Evolutionary conservation across 345 rosid species (phyloP), one percentile per base, ranked within the genome.

Genomic region (Eutrema japonicum): DNA sequence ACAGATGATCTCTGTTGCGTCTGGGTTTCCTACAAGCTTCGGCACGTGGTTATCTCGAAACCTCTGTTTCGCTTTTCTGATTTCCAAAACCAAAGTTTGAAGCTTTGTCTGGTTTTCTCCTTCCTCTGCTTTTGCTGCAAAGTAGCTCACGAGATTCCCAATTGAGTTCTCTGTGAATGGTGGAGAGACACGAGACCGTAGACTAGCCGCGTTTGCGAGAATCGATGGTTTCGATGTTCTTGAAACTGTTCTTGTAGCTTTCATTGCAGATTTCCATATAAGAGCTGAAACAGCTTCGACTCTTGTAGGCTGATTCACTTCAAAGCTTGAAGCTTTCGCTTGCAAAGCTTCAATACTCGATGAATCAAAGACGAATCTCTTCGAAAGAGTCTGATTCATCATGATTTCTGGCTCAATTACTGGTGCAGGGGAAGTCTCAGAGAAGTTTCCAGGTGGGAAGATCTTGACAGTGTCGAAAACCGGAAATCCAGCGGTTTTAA

Each of bases 281-380:
- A 85, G 77, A 47, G 88, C 87, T 10, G 86, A 76, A 7, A 87
- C 83, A 13, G 74, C 83, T 61, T 87, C 89, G 1, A 84, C 78
- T 42, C 87, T 66, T 10, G 88, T 79, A 0, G 87, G 88, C 22
- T 79, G 77, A 16, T 29, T 64, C 63, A 84, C 82, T 10, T 47
- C 64, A 14, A 69, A 56, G 61, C 79, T 76, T 3, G 80, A 71
- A 32, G 78, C 83, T 38, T 29, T 77, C 1, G 45, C 78, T 64
- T 78, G 78, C 2, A 78, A 7, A 40, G 74, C 61, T 69, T 68
- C 43, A 32, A 78, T 66, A 12, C 68, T 72, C 18, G 36, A 41
- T 30, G 68, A 53, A 33, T 58, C 61, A 33, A 68, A 78, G 1
- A 73, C 14, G 38, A 78, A 68, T 35, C 81, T 41, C 37, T 78